Percentiles rank a stretch among this genome's conserved stretches.
These are phyloP conservation scores for Pisolithus tinctorius DNA, from an alignment of 768 basidiomycete genomes.

Conservation along the genomic window DNA sequence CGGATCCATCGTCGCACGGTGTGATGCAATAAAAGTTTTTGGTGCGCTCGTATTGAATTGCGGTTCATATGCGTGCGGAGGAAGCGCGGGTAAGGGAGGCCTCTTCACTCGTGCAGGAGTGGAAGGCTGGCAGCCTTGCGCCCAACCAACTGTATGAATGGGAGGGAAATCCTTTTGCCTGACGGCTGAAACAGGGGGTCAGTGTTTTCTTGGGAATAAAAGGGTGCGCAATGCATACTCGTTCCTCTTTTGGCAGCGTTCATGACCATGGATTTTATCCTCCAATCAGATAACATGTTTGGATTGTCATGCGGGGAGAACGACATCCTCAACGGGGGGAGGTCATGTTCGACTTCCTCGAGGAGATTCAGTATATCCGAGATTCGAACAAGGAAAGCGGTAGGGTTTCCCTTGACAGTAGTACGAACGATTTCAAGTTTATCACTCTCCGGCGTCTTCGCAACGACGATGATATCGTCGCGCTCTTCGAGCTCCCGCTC, in stretches of 20 bases:
- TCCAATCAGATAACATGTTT: constrained; percentile 19
- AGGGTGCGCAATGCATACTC: constrained; percentile 11
- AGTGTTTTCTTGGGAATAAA: background rate
- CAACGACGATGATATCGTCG: constrained; percentile 14
- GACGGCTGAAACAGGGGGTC: constrained; percentile 17
- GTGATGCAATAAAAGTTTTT: constrained; percentile 32
- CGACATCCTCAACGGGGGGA: constrained; percentile 28
- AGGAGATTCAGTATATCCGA: constrained; percentile 18
- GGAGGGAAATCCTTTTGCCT: constrained; percentile 27
- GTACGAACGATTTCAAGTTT: constrained; percentile 12
- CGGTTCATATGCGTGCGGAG: background rate
- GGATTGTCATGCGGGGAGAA: constrained; percentile 28
- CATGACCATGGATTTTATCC: constrained; percentile 14
- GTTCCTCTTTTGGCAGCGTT: constrained; percentile 23
- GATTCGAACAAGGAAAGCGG: constrained; percentile 1
- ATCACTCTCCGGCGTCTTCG: constrained; percentile 10
- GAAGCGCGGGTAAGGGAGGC: constrained; percentile 20
- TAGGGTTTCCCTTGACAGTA: constrained; percentile 3
- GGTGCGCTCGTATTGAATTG: background rate
- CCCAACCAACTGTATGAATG: constrained; percentile 20
- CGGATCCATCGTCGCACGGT: constrained; percentile 30
- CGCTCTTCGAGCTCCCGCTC: constrained; percentile 18
- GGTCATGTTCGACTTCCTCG: constrained; percentile 17
- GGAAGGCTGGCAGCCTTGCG: constrained; percentile 13
- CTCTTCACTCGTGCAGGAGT: constrained; percentile 23